Evolutionary conservation across 768 basidiomycete genomes (phyloP), one percentile per base, ranked within the genome.

Genomic region (Leucocoprinus birnbaumii): DNA sequence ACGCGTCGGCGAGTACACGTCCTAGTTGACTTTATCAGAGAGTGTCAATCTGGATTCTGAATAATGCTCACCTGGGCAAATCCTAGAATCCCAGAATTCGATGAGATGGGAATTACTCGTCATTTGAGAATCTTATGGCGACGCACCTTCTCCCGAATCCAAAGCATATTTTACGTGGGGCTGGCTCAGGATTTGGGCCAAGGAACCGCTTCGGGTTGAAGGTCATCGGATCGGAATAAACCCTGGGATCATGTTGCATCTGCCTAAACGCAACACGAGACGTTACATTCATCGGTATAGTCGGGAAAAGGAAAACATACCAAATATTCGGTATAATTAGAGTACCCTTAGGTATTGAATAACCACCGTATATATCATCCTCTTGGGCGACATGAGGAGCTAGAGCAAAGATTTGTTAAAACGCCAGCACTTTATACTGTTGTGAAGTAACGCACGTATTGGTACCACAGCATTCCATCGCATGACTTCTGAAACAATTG

Each of bases 201-300:
- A 82, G 63, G 64, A 79, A 80, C 9, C 80, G 70, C 21, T 76
- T 73, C 1, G 80, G 80, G 16, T 70, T 72, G 62, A 82, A 83
- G 11, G 52, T 59, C 58, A 70, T 67, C 0, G 80, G 80, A 19
- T 79, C 68, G 11, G 71, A 56, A 59, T 80, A 80, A 11, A 63
- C 66, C 21, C 53, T 57, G 2, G 73, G 66, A 61, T 82, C 76
- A 50, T 75, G 76, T 7, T 71, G 56, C 62, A 82, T 75, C 42
- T 65, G 60, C 78, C 78, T 65, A 41, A 4, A 26, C 25, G 27
- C 3, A 9, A 26, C 45, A 40, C 24, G n/a, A n/a, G n/a, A n/a
- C n/a, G n/a, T 22, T 22, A 11, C 31, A 31, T 5, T 31, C 31
- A 31, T 5, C 31, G 31, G 11, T 31, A 31, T 31, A 11, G 31